Base-by-base conservation (phyloP, 2,329 filamentous ascomycete species). In the Daldinia eschscholtzii region DNA sequence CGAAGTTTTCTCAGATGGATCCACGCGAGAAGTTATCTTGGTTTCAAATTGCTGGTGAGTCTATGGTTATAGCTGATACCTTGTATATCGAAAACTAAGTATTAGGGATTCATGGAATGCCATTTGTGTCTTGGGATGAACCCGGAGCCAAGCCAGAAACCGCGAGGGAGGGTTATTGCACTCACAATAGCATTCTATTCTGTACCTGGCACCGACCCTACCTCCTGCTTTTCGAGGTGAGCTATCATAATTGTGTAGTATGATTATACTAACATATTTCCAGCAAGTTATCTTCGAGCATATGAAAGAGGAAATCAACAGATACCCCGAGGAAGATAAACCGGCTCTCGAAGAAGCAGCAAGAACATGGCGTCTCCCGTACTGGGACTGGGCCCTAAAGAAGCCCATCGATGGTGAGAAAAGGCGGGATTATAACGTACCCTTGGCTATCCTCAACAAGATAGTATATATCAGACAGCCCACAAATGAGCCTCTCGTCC, bases 31-130 rank as follows among this genome's bases (percentile, higher is more conserved):
- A 50, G 13, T 10, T 50, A n/a, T 50, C 46, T 28, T 50, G 46
- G 46, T 50, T 50, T n/a, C 46, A 50, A 30, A 30, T 50, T 50
- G 46, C 46, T 6, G 46, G 46, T 50, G 26, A 50, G 46, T 50
- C 4, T 50, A 6, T 7, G n/a, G 4, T 10, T 18, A 0, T 30
- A 30, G 2, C 1, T 15, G 5, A 7, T 1, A 13, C 30, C 10
- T 30, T 50, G 35, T 15, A 5, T 15, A 39, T 15, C n/a, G 6
- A 50, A 28, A 28, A n/a, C 26, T 30, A 30, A 50, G 13, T 50
- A 30, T 9, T 30, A 50, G 46, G 46, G 15, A 50, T 50, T 28
- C 46, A 50, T 30, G 46, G 46, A 30, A 50, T 28, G 26, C 46
- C 46, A 7, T 50, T 30, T 18, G 26, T 50, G n/a, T 28, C 46